Evolutionary conservation across 306 rosid species (phyloP), one percentile per base, ranked within the genome.

Genomic region (Cucumis cinereus): DNA sequence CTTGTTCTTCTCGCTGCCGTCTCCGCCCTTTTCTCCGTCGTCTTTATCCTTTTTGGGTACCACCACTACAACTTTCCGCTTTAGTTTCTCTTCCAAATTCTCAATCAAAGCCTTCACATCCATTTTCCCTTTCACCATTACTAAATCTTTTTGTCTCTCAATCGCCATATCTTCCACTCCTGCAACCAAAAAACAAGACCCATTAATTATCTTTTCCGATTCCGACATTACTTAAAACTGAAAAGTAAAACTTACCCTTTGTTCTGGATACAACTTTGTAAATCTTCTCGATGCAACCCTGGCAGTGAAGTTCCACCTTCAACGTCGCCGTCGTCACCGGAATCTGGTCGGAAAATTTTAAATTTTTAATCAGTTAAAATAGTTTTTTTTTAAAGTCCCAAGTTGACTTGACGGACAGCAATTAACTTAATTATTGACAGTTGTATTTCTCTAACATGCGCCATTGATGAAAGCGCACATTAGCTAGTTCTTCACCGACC

Each of bases 261-360:
- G 85, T 84, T 83, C 82, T 89, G 14, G 26, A 63, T 16, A 89
- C 77, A 0, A 36, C 64, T 24, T 4, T 90, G 28, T 47, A 76
- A 74, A 93, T 86, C 87, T 79, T 89, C 50, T 72, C 47, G 10
- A 81, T 62, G 82, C 97, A 93, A 0, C 98, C 98, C 47, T 88
- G 88, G 69, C 97, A 91, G 79, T 88, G 96, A 22, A 82, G 66
- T n/a, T 57, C 57, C 77, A 93, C 86, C 91, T 91, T 93, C 79
- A 91, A 55, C 4, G 87, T 84, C 81, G 82, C 82, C 78, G 93
- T 86, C 50, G 87, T 88, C 83, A 84, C 87, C 66, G 89, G 88
- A 83, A 81, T 54, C 96, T 93, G 59, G 59, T 71, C 58, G 23
- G 20, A 69, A 24, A 1, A 11, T n/a, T n/a, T 38, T 17, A 4